Evolutionary conservation across 192 early-diverging fungal species (phyloP).

Genomic region (Gonapodya sp.): DNA sequence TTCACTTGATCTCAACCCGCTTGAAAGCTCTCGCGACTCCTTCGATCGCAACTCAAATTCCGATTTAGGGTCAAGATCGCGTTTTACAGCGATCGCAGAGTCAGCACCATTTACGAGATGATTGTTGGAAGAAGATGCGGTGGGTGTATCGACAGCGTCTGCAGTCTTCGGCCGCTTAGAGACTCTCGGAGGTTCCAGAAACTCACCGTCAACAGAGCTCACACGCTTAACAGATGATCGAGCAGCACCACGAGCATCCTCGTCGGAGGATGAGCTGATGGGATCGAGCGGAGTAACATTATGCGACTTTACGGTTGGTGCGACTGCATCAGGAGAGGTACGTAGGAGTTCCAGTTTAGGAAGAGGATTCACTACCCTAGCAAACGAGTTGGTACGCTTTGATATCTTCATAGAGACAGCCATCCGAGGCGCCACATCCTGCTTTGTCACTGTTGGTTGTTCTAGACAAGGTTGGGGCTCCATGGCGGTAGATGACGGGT

Average conservation of each 20-base stretch:
- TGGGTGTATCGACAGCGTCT: too few relatives aligned
- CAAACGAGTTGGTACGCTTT: neutral
- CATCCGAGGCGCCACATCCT: neutral
- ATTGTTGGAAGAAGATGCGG: too few relatives aligned
- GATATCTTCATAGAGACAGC: neutral
- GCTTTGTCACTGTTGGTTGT: neutral
- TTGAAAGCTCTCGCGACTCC: too few relatives aligned
- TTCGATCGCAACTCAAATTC: too few relatives aligned
- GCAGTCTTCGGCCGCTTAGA: neutral
- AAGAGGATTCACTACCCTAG: neutral
- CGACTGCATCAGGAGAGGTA: neutral
- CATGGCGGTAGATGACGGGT: neutral
- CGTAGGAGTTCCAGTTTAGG: neutral
- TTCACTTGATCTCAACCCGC: too few relatives aligned
- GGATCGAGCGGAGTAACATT: too few relatives aligned
- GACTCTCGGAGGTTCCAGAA: neutral
- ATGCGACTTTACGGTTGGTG: neutral
- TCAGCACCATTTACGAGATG: too few relatives aligned
- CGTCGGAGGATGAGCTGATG: neutral
- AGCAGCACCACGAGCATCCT: neutral
- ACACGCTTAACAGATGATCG: neutral
- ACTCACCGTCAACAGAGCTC: neutral
- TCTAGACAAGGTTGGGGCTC: neutral
- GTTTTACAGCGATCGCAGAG: too few relatives aligned
- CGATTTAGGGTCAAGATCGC: too few relatives aligned